A percentile compares a stretch with the other conserved stretches of the same genome.
Conservation (phyloP, 78 protist species). For the Polysphondylium violaceum region DNA sequence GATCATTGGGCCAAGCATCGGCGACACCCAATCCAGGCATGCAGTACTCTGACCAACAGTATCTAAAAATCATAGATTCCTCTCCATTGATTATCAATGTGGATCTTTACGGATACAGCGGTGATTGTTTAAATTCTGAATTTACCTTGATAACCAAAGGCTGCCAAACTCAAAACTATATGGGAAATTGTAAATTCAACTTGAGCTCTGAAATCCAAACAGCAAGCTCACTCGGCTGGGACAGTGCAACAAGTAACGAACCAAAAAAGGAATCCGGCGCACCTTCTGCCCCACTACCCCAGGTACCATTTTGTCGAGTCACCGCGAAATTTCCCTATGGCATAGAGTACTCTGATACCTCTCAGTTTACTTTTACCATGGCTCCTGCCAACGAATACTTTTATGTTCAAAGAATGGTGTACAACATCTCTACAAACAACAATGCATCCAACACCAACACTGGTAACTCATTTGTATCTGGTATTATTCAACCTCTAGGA, state of each 20-base stretch:
- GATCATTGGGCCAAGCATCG: slow-evolving; percentile 62
- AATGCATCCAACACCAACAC: not conserved
- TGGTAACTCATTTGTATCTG: slow-evolving; percentile 63
- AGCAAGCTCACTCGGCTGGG: not conserved
- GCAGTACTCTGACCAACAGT: slow-evolving; percentile 28
- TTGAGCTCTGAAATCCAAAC: not conserved
- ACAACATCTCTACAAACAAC: slow-evolving; percentile 43
- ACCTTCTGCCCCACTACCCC: not conserved
- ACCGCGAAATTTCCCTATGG: not conserved
- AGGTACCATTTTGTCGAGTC: slow-evolving; percentile 39
- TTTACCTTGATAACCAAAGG: not conserved
- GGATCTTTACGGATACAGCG: slow-evolving; percentile 52
- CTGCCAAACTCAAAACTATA: slow-evolving; percentile 51
- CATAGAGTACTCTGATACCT: slow-evolving; percentile 23
- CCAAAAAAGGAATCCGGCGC: not conserved
- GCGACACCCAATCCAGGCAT: not conserved
- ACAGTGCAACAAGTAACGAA: not conserved
- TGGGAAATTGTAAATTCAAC: slow-evolving; percentile 42
- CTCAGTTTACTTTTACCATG: slow-evolving; percentile 9
- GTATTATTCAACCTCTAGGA: slow-evolving; percentile 53
- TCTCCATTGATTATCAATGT: slow-evolving; percentile 22
- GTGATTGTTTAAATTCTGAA: slow-evolving; percentile 11
- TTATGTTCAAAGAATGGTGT: slow-evolving; percentile 57
- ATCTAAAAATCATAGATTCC: slow-evolving; percentile 38
- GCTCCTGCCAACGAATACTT: slow-evolving; percentile 32